Evolutionary conservation across 768 basidiomycete genomes (phyloP), one percentile per base, ranked within the genome.

Genomic region (Auricularia auricula-judae): DNA sequence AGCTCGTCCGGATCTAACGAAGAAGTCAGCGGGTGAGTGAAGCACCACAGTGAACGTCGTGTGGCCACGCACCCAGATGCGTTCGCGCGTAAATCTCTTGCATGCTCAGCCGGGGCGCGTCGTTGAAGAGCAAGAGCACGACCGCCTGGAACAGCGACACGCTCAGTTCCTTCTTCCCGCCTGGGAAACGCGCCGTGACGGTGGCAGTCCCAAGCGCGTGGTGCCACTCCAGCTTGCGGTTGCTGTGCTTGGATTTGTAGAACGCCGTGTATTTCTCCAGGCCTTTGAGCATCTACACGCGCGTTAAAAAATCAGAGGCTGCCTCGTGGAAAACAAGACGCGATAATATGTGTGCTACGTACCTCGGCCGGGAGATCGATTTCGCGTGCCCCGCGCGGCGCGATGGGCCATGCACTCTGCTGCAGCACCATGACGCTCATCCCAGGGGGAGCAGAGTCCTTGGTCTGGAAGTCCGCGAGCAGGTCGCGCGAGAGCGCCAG

Each of bases 101-200:
- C 74, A 87, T 93, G 2, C 80, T 74, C 2, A 92, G 71, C 67
- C 84, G 84, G 16, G 70, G 69, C 60, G 79, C 77, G 1, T 87
- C 82, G 70, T 97, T 93, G 81, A 98, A 98, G 12, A 93, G 79
- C 21, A 98, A 76, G 0, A 98, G 76, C 2, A 97, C 83, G n/a
- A 90, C 74, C 0, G 88, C 88, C 72, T 99, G 97, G 73, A 91
- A 94, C 74, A 98, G 78, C 71, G 89, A 93, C 68, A 98, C 87
- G 12, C 87, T 86, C 51, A 99, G 80, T 72, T 98, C 95, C 74
- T 98, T 98, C 67, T 77, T 74, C 1, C 83, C 88, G 5, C 75
- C 74, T 2, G 76, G 76, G 76, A 98, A 98, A 56, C 79, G 73
- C 3, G 85, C 90, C 64, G 76, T 85, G 65, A 99, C 73, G 7